These are phyloP conservation scores for Micractinium sp. DNA, from an alignment of 139 green algal genomes.

Conservation along the genomic window DNA sequence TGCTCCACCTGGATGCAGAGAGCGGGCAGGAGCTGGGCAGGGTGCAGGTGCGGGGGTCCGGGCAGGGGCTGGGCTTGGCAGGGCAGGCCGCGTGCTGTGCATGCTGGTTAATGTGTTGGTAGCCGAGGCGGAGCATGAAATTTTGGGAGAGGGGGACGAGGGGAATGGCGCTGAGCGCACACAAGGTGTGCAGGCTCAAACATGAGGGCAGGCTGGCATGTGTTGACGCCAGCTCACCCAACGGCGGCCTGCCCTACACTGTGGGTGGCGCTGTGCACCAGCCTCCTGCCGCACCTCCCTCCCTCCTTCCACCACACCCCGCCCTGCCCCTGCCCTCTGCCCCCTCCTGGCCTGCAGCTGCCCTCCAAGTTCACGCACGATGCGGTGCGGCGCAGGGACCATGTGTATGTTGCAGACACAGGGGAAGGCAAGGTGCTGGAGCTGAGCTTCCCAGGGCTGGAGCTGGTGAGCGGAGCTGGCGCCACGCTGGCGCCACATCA, in stretches of 20 bases:
- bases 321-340: neutral
- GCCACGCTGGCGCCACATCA: no score
- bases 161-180: no score
- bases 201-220: no score
- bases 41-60: constrained; percentile 39
- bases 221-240: no score
- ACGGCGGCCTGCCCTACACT: no score
- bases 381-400: constrained; percentile 56
- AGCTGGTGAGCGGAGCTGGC: constrained; percentile 32
- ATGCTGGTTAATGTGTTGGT: no score
- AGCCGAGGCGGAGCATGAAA: no score
- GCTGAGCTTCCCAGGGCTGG: constrained; percentile 66
- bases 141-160: no score
- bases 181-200: no score
- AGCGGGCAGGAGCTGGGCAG: constrained; percentile 60
- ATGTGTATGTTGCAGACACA: constrained; percentile 73
- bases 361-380: constrained; percentile 73
- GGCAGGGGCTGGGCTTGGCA: neutral
- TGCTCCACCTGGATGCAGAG: constrained; percentile 69
- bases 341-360: neutral
- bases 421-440: constrained; percentile 71
- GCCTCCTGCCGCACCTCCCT: no score
- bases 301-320: no score
- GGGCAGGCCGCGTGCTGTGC: neutral
- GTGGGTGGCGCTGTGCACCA: no score